A percentile compares a stretch with the other conserved stretches of the same genome.
These are phyloP conservation scores for Bauhinia variegata DNA, from an alignment of 306 rosid species.

Conservation along the genomic window DNA sequence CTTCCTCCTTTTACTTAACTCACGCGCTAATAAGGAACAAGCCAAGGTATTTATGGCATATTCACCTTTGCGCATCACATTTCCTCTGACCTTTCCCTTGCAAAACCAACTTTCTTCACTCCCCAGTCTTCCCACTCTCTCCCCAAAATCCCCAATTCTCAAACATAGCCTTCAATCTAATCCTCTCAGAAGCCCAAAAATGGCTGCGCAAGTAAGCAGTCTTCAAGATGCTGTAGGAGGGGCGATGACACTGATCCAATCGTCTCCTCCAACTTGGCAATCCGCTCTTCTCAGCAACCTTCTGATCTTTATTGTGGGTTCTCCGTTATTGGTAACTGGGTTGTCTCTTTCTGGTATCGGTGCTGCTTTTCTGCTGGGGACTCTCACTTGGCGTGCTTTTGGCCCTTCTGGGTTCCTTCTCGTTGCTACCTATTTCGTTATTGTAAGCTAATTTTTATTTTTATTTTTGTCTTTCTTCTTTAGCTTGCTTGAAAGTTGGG, in stretches of 20 bases:
- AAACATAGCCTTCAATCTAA: slow-evolving; percentile 24
- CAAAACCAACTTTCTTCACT: slow-evolving; percentile 25
- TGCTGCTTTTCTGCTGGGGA: slow-evolving; percentile 90
- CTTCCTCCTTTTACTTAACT: background rate
- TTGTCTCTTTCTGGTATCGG: slow-evolving; percentile 78
- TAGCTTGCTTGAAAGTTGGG: background rate
- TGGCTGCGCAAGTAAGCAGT: slow-evolving; percentile 44
- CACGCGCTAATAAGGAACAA: slow-evolving; percentile 10
- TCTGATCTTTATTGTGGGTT: slow-evolving; percentile 70
- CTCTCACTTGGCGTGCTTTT: slow-evolving; percentile 98
- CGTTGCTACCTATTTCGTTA: slow-evolving; percentile 83
- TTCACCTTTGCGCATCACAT: slow-evolving; percentile 37
- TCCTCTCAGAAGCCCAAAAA: slow-evolving; percentile 29
- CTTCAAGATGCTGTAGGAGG: slow-evolving; percentile 55
- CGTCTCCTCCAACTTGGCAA: slow-evolving; percentile 85
- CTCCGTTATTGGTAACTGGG: slow-evolving; percentile 75
- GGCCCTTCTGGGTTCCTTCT: slow-evolving; percentile 84
- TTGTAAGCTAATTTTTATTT: slow-evolving; percentile 48
- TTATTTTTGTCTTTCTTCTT: background rate
- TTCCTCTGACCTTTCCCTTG: slow-evolving; percentile 31
- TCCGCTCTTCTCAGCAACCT: slow-evolving; percentile 71
- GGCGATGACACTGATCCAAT: slow-evolving; percentile 59
- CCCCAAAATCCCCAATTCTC: slow-evolving; percentile 29
- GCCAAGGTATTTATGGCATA: slow-evolving; percentile 29
- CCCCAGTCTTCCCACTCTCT: slow-evolving; percentile 27